These are phyloP conservation scores for Rubus idaeus DNA, from an alignment of 306 rosid genomes.

Conservation along the genomic window DNA sequence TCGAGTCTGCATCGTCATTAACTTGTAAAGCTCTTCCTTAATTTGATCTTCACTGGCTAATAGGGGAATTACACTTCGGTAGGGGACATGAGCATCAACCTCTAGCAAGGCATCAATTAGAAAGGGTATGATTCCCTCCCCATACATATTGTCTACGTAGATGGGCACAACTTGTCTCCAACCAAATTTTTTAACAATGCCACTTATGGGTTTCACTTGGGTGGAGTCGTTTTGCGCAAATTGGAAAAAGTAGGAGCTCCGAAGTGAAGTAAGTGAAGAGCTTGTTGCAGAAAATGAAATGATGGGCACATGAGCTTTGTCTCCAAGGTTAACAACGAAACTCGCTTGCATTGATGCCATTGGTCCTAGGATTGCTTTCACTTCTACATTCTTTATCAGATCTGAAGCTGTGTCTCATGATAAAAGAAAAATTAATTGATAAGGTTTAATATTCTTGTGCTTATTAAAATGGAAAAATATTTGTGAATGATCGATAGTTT, in stretches of 20 bases:
- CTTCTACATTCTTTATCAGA: background rate
- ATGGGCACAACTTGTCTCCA: background rate
- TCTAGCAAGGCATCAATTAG: background rate
- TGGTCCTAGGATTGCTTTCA: background rate
- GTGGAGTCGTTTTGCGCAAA: background rate
- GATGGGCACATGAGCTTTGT: background rate
- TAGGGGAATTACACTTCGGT: background rate
- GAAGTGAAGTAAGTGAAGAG: background rate
- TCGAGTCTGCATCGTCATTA: background rate
- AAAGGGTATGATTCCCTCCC: background rate
- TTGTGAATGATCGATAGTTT: too few relatives aligned
- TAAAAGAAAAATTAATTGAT: background rate
- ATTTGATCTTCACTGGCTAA: background rate
- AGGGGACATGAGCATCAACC: background rate
- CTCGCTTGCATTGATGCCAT: background rate
- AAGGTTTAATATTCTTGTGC: background rate
- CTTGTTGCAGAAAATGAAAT: constrained; percentile 1
- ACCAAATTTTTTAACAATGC: background rate
- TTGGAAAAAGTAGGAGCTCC: background rate
- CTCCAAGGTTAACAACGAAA: background rate
- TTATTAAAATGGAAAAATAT: background rate
- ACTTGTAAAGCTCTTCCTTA: background rate
- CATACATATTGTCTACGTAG: constrained; percentile 1
- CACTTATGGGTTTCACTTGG: constrained; percentile 2
- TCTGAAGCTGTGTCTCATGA: background rate